Percentiles rank a stretch among this genome's conserved stretches.
phyloP scores from a whole-genome alignment of 495 filamentous ascomycete genomes.

The Penicillium desertorum region DNA sequence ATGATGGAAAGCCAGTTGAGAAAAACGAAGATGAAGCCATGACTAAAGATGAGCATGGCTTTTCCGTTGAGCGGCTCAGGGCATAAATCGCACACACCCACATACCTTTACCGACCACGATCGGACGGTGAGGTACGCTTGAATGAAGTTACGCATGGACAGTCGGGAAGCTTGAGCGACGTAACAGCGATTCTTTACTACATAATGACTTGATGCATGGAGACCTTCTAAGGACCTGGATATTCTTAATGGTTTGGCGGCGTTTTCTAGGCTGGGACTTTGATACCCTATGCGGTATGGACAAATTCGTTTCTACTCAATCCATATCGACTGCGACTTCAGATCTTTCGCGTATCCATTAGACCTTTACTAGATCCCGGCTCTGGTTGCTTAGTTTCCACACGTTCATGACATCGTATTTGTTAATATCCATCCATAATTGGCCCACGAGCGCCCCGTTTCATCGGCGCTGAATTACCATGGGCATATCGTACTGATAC shows the following conservation, averaged over 20 bases:
- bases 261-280: constrained; percentile 20
- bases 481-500: constrained; percentile 35
- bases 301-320: constrained; percentile 13
- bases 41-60: constrained; percentile 8
- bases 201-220: constrained; percentile 33
- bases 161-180: constrained; percentile 6
- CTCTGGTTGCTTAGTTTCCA: neutral
- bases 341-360: constrained; percentile 12
- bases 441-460: neutral
- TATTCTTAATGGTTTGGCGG: constrained; percentile 20
- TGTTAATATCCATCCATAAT: neutral
- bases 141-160: constrained; percentile 24
- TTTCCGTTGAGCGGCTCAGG: constrained; percentile 17
- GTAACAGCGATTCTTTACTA: constrained; percentile 12
- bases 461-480: constrained; percentile 25
- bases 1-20: constrained; percentile 31
- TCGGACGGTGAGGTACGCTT: constrained; percentile 9
- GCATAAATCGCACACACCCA: constrained; percentile 10
- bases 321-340: constrained; percentile 18
- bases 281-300: constrained; percentile 34
- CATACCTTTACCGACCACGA: neutral
- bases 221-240: constrained; percentile 9
- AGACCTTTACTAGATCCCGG: constrained; percentile 5
- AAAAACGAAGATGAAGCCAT: constrained; percentile 14
- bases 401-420: neutral